Evolutionary conservation across 768 basidiomycete species (phyloP), one percentile per base, ranked within the genome.

Genomic region (Chalciporus pseudorubinellus): DNA sequence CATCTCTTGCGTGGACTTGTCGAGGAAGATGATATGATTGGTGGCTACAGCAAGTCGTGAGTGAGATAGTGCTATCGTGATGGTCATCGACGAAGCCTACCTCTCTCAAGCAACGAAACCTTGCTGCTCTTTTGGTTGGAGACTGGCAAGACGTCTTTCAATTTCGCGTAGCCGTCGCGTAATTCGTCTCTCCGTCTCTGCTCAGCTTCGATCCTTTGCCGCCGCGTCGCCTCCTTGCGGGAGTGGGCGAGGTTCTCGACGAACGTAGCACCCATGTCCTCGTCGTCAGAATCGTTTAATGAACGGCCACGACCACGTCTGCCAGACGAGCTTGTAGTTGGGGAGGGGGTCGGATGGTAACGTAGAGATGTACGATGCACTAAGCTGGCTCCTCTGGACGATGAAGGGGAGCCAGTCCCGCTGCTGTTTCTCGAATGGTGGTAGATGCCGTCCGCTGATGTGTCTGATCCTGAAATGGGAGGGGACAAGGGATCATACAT

Each of bases 121-220:
- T 95, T 95, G 74, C 89, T 92, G 68, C 87, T 85, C 74, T 93
- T 91, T 76, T 92, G 90, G 70, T 91, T 92, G 12, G 87, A 89
- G 47, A 86, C 79, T 3, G 92, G 92, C 7, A 95, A 76, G 21
- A 89, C 87, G 55, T 92, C 90, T 71, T 91, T 92, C 69, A 95
- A 75, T 64, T 87, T 85, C 31, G 87, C 85, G 70, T 94, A 95
- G 22, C 90, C 92, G 63, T 95, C 92, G 54, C 92, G 80, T 54
- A 94, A 77, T 70, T 94, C 92, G 69, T 93, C 91, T 57, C 92
- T 79, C 51, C 92, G 78, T 40, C 91, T 77, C 74, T 94, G 89
- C 69, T 92, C 89, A n/a, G 89, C 90, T 72, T 92, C 89, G 50
- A 92, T 92, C 47, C 90, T 77, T 70, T 92, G 89, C 63, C 83